Conservation (phyloP, 2,329 filamentous ascomycete species). For the Nigrospora oryzae region DNA sequence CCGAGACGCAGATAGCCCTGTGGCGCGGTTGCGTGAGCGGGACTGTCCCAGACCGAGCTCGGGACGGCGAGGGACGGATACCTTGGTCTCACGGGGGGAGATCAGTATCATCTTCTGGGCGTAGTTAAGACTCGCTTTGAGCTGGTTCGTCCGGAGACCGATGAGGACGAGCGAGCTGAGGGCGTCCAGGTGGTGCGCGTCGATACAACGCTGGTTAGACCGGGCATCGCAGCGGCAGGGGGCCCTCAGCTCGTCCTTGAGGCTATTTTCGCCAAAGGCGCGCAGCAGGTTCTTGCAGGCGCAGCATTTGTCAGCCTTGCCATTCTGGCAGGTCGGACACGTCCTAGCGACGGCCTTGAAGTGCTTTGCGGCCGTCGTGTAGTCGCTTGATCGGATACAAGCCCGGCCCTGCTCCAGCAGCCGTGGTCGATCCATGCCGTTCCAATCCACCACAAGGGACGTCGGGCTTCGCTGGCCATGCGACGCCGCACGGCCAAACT, state of each 20-base stretch:
- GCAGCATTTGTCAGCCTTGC: not conserved
- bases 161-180: constrained; percentile 3
- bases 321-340: not conserved
- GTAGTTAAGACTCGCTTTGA: constrained; percentile 4
- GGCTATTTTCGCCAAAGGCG: constrained; percentile 7
- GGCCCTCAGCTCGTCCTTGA: constrained; percentile 12
- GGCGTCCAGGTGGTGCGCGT: not conserved
- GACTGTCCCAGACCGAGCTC: not conserved
- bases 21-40: not conserved
- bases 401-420: constrained; percentile 4
- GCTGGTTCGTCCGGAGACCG: constrained; percentile 8
- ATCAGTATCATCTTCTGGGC: constrained; percentile 15
- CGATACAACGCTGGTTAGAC: constrained; percentile 12
- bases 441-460: too few species aligned
- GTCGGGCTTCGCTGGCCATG: too few species aligned
- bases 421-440: too few species aligned
- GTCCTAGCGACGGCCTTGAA: not conserved
- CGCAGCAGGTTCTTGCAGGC: not conserved
- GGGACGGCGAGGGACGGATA: constrained; percentile 1
- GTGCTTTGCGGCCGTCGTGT: not conserved
- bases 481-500: too few species aligned
- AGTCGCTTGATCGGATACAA: not conserved
- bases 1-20: constrained; percentile 16
- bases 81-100: constrained; percentile 17
- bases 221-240: constrained; percentile 14